phyloP scores from a whole-genome alignment of 352 stramenopile genomes.

The Globisporangium solare region DNA sequence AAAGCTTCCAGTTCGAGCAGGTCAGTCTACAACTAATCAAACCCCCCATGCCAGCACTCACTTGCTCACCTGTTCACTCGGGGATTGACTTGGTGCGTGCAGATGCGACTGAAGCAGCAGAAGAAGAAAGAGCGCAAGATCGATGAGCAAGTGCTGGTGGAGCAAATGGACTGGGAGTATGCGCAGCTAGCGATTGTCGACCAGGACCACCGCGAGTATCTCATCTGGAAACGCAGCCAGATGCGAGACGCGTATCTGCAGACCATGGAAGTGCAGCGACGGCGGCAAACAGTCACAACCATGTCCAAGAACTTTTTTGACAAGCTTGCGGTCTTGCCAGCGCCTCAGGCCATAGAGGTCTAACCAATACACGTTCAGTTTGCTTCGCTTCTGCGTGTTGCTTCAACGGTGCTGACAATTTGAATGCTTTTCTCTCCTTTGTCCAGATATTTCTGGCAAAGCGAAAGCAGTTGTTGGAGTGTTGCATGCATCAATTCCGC shows the following conservation, averaged over 20 bases:
- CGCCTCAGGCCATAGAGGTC: slow-evolving; percentile 29
- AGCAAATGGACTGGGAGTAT: slow-evolving; percentile 38
- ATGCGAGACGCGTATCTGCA: slow-evolving; percentile 19
- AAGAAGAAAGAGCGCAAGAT: slow-evolving; percentile 20
- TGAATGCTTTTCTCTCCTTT: neutral
- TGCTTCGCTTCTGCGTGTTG: neutral
- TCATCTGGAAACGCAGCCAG: slow-evolving; percentile 12
- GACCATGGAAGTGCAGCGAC: slow-evolving; percentile 27
- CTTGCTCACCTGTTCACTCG: neutral
- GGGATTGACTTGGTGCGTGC: neutral
- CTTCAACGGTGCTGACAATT: neutral
- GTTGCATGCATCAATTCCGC: slow-evolving; percentile 25
- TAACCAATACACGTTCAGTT: too few relatives aligned
- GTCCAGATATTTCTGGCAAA: slow-evolving; percentile 24
- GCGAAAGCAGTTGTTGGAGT: slow-evolving; percentile 22
- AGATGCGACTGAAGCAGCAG: slow-evolving; percentile 24
- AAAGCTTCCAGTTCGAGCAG: slow-evolving; percentile 18
- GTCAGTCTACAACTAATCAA: neutral
- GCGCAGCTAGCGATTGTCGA: slow-evolving; percentile 20
- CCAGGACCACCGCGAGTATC: slow-evolving; percentile 7
- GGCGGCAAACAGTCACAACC: slow-evolving; percentile 18
- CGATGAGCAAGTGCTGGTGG: slow-evolving; percentile 18
- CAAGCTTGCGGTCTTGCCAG: slow-evolving; percentile 26
- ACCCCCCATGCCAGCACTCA: neutral
- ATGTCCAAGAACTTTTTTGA: slow-evolving; percentile 46